Conservation (phyloP, 2,329 filamentous ascomycete species). For the Xylaria hypoxylon region DNA sequence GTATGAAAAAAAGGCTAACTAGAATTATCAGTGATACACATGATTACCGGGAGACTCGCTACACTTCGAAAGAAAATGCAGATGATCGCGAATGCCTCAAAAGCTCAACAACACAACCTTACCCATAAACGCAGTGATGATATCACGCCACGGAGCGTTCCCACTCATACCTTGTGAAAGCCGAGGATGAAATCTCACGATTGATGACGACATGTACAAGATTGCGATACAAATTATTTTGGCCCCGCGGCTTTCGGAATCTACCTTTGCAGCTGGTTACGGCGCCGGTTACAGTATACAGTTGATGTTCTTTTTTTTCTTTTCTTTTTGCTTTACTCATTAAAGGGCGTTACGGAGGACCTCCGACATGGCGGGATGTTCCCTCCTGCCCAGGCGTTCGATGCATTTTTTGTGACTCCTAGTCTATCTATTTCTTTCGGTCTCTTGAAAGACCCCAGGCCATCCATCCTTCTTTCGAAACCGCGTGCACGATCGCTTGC, state of each 20-base stretch:
- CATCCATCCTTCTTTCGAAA: slow-evolving; percentile 29
- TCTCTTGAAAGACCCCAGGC: slow-evolving; percentile 7
- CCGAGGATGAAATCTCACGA: slow-evolving; percentile 45
- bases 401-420: slow-evolving; percentile 32
- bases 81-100: slow-evolving; percentile 69
- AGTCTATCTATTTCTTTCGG: slow-evolving; percentile 23
- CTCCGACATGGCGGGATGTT: slow-evolving; percentile 34
- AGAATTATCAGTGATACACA: slow-evolving; percentile 66
- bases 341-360: slow-evolving; percentile 43
- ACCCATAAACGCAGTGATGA: slow-evolving; percentile 66
- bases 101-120: slow-evolving; percentile 59
- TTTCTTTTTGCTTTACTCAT: slow-evolving; percentile 39
- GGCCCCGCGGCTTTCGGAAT: slow-evolving; percentile 49
- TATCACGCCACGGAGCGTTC: slow-evolving; percentile 65
- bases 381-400: slow-evolving; percentile 39
- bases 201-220: slow-evolving; percentile 52
- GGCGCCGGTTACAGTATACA: slow-evolving; percentile 29
- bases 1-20: slow-evolving; percentile 48
- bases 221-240: slow-evolving; percentile 48
- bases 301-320: slow-evolving; percentile 17
- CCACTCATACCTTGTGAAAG: slow-evolving; percentile 58
- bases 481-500: slow-evolving; percentile 30
- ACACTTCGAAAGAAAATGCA: slow-evolving; percentile 71
- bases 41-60: slow-evolving; percentile 68
- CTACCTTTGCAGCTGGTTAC: slow-evolving; percentile 32